Percentiles rank a stretch among this genome's conserved stretches.
phyloP scores from a whole-genome alignment of 495 filamentous ascomycete species.

The Podospora pseudoanserina region DNA sequence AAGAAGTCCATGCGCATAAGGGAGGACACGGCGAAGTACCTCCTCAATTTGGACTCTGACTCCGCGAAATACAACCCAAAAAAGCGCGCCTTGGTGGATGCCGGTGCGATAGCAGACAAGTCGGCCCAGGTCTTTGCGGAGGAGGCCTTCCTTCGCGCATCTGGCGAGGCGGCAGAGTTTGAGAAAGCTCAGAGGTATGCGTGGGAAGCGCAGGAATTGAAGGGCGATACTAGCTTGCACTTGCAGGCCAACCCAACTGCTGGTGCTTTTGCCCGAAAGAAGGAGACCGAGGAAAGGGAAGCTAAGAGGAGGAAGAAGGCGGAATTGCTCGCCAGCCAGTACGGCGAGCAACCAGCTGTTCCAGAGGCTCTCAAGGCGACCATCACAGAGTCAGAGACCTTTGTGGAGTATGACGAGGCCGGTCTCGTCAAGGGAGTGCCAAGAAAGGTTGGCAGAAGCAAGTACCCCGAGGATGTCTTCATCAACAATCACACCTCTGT shows the following conservation, averaged over 20 bases:
- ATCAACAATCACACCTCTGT: slow-evolving; percentile 88
- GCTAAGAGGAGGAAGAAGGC: slow-evolving; percentile 62
- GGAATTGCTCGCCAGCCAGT: slow-evolving; percentile 76
- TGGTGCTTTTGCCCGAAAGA: slow-evolving; percentile 77
- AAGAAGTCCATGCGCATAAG: slow-evolving; percentile 78
- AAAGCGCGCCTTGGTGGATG: slow-evolving; percentile 88
- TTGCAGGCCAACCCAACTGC: slow-evolving; percentile 95
- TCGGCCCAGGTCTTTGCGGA: slow-evolving; percentile 88
- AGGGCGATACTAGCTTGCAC: slow-evolving; percentile 70
- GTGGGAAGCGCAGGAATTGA: slow-evolving; percentile 89
- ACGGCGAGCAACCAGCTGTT: slow-evolving; percentile 70
- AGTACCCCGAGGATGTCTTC: slow-evolving; percentile 84
- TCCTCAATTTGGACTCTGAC: slow-evolving; percentile 90
- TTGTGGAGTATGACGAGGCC: slow-evolving; percentile 89
- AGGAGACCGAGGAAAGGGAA: slow-evolving; percentile 66
- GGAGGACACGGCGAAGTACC: slow-evolving; percentile 98
- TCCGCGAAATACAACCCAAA: slow-evolving; percentile 98
- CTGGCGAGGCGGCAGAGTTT: slow-evolving; percentile 93
- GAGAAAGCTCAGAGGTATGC: slow-evolving; percentile 84
- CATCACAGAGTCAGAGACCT: slow-evolving; percentile 78
- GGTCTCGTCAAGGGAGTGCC: slow-evolving; percentile 87
- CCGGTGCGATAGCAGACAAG: slow-evolving; percentile 75
- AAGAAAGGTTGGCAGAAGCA: slow-evolving; percentile 70
- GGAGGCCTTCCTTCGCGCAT: slow-evolving; percentile 85
- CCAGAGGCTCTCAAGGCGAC: slow-evolving; percentile 61